Base-by-base conservation (phyloP, 2,329 filamentous ascomycete species). In the Penicillium palitans region DNA sequence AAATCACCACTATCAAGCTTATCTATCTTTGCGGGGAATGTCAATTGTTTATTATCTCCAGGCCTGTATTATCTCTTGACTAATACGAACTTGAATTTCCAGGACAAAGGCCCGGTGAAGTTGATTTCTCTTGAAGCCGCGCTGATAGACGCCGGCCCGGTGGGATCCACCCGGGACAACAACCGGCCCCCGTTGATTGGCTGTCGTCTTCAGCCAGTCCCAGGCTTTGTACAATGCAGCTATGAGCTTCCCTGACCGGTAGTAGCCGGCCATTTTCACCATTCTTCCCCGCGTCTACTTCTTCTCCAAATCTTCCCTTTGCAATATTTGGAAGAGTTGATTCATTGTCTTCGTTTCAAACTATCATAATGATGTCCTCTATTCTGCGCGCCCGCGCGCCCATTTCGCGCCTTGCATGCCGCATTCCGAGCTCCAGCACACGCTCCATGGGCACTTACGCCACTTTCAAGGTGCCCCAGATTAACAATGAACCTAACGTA, bases 401-500 rank as follows among this genome's bases (percentile, higher is more conserved):
- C 21, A 60, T 65, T 25, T 62, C 59, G 53, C 64, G 65, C 41
- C 58, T 62, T 40, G 55, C 61, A 58, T 65, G 49, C 57, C 60
- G 64, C 60, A 56, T 61, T 57, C 61, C 59, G 55, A 56, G 57
- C 66, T 58, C 64, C 29, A 64, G 57, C 59, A 63, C 61, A 33
- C 68, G 72, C 42, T 61, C 66, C 24, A 67, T 74, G 45, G 68
- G 70, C 87, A 89, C 87, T 8, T 81, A 96, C 63, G 93, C 92
- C 50, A 83, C 86, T 61, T 98, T 97, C 84, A 93, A 91, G 81
- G 85, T 93, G 52, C 95, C 95, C 50, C 87, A 87, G 63, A 86
- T 97, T 68, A 81, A 85, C 73, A 99, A 99, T 74, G 95, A 99
- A 80, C 91, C 91, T n/a, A 99, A 97, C 75, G 93, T 96, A 78